phyloP scores from a whole-genome alignment of 805 yeast genomes.

The Pichia ethanolica region DNA sequence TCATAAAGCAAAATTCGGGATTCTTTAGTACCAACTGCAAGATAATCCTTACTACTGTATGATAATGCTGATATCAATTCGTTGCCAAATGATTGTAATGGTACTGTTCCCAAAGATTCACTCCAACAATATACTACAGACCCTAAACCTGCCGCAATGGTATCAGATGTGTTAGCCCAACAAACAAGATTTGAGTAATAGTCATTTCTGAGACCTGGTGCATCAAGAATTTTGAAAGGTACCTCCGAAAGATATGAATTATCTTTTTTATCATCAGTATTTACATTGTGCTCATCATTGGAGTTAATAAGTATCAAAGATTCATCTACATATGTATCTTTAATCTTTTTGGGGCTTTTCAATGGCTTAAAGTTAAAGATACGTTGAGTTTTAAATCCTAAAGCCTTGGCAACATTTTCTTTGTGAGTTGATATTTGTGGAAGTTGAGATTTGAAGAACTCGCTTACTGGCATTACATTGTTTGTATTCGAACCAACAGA shows the following conservation, averaged over 20 bases:
- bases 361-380: conserved; percentile 32
- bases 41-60: conserved; percentile 39
- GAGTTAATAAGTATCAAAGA: too few relatives aligned
- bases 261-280: neutral
- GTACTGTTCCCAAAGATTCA: conserved; percentile 38
- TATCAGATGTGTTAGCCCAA: conserved; percentile 51
- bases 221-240: conserved; percentile 51
- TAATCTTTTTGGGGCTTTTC: conserved; percentile 10
- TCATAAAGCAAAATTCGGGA: conserved; percentile 40
- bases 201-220: conserved; percentile 68
- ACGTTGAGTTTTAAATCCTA: conserved; percentile 37
- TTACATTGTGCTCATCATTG: neutral
- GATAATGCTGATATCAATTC: conserved; percentile 51
- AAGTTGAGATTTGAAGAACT: neutral
- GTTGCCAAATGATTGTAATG: conserved; percentile 32
- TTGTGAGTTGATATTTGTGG: conserved; percentile 20
- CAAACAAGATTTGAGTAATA: conserved; percentile 69
- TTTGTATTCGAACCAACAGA: too few relatives aligned
- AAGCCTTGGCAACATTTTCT: conserved; percentile 41
- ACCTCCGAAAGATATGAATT: conserved; percentile 23
- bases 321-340: neutral
- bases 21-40: conserved; percentile 50
- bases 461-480: too few relatives aligned
- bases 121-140: conserved; percentile 57
- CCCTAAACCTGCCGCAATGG: conserved; percentile 62